These are phyloP conservation scores for Aspergillus sparsus DNA, from an alignment of 495 filamentous ascomycete genomes.

Conservation along the genomic window DNA sequence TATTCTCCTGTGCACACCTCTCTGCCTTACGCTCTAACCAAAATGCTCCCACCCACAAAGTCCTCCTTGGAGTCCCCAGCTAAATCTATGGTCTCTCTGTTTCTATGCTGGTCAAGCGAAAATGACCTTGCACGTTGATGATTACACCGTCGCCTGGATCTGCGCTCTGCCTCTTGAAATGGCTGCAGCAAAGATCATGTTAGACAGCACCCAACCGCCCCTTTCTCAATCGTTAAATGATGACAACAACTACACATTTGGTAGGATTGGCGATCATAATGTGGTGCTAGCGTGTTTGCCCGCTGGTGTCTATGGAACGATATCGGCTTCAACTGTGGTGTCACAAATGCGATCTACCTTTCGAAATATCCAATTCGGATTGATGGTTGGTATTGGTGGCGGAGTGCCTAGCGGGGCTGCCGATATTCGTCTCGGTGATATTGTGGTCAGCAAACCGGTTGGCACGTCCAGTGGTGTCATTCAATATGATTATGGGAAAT, in stretches of 20 bases:
- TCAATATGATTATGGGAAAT: constrained; percentile 27
- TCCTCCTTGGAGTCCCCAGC: no score
- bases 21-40: no score
- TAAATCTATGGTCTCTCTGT: no score
- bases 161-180: constrained; percentile 7
- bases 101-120: no score
- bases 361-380: constrained; percentile 21
- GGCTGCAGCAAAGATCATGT: constrained; percentile 5
- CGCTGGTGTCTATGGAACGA: constrained; percentile 28
- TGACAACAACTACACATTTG: constrained; percentile 36
- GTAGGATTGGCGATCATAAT: constrained; percentile 33
- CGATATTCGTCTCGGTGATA: constrained; percentile 39
- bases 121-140: no score
- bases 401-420: constrained; percentile 28
- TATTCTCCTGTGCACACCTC: no score
- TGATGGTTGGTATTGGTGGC: constrained; percentile 42
- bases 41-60: no score
- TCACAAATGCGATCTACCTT: constrained; percentile 30
- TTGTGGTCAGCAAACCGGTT: constrained; percentile 35
- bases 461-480: constrained; percentile 28
- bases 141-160: constrained; percentile 5
- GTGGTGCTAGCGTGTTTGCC: constrained; percentile 38
- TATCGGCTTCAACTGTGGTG: constrained; percentile 30
- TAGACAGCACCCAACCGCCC: not conserved
- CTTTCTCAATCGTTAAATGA: not conserved